Evolutionary conservation across 2,329 filamentous ascomycete genomes (phyloP).

Genomic region (Fusarium praegraminearum): DNA sequence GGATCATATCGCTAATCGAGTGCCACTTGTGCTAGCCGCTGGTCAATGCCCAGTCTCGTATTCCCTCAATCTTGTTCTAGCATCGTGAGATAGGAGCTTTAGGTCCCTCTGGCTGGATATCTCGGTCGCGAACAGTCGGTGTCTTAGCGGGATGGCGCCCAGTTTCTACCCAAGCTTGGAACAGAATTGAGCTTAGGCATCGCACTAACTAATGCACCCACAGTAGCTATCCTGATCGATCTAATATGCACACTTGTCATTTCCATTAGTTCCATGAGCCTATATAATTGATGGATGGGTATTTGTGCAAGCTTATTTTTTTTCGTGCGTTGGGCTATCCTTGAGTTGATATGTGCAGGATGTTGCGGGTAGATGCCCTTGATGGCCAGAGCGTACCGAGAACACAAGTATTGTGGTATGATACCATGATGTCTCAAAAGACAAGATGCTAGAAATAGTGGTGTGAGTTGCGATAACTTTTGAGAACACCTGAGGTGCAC

Average conservation of each 20-base stretch:
- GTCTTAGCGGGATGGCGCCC: neutral
- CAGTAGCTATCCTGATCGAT: neutral
- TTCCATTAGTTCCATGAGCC: neutral
- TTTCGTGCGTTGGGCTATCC: neutral
- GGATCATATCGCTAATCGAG: conserved; percentile 8
- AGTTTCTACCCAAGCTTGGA: neutral
- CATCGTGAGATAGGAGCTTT: neutral
- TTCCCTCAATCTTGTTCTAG: neutral
- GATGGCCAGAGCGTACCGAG: neutral
- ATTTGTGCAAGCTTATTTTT: neutral
- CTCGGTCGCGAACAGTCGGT: neutral
- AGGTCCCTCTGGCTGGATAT: neutral
- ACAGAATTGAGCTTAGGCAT: neutral
- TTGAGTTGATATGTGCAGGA: neutral
- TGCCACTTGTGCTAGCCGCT: neutral
- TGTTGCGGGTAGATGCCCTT: neutral
- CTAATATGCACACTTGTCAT: neutral
- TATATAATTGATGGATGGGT: neutral
- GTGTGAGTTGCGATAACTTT: neutral
- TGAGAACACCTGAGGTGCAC: neutral
- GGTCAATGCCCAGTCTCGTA: neutral
- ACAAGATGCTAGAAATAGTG: neutral
- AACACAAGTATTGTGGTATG: neutral
- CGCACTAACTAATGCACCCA: neutral
- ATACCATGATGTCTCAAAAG: no score